These are phyloP conservation scores for Lactuca sativa DNA, from an alignment of 129 eudicot species.

Conservation along the genomic window DNA sequence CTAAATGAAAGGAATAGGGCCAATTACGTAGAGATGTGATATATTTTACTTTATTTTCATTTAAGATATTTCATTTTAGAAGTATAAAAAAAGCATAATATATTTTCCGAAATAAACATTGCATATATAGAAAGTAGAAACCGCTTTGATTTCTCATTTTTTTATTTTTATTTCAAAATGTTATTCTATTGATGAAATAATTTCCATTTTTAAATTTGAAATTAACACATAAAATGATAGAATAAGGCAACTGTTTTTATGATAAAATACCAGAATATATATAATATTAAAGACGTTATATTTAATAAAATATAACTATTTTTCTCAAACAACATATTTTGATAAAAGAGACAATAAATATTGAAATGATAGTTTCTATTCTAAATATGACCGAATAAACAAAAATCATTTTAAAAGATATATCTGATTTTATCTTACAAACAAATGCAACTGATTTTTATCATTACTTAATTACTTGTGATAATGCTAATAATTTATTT, in stretches of 20 bases:
- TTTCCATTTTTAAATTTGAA: neutral
- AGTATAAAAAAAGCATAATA: neutral
- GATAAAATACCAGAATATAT: neutral
- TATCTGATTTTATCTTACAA: neutral
- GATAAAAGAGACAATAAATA: neutral
- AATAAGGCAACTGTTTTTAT: neutral
- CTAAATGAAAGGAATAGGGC: neutral
- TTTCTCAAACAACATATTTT: no score
- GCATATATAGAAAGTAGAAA: neutral
- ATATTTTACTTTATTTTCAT: no score
- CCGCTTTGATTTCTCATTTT: no score
- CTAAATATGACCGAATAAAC: neutral
- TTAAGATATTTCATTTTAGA: neutral
- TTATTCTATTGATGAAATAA: no score
- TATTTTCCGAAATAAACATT: neutral
- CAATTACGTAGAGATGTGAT: neutral
- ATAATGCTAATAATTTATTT: no score
- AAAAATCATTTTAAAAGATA: no score
- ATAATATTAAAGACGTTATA: no score
- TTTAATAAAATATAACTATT: no score
- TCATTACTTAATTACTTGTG: neutral
- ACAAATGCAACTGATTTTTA: neutral
- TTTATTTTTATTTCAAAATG: neutral
- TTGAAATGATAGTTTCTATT: neutral
- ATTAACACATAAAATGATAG: no score